A percentile compares a stretch with the other conserved stretches of the same genome.
Conservation (phyloP, 495 filamentous ascomycete genomes). For the Astrothelium macrocarpum region DNA sequence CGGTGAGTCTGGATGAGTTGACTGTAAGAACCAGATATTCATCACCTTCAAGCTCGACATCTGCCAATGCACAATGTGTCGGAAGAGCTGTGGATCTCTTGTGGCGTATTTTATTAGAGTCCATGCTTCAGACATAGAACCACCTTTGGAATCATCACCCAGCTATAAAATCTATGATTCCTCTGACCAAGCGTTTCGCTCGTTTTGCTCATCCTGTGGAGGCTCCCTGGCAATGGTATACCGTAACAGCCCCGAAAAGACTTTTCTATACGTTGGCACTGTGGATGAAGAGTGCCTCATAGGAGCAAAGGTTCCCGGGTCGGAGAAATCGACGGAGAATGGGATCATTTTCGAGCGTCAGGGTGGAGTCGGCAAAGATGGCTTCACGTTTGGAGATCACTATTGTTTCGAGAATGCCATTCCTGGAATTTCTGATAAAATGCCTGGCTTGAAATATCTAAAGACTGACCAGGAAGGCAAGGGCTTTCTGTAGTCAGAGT, state of each 20-base stretch:
- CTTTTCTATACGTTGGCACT: slow-evolving; percentile 26
- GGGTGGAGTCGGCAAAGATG: slow-evolving; percentile 18
- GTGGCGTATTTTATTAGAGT: slow-evolving; percentile 26
- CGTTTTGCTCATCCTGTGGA: slow-evolving; percentile 29
- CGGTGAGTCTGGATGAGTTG: not conserved
- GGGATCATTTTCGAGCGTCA: slow-evolving; percentile 18
- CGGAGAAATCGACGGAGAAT: slow-evolving; percentile 22
- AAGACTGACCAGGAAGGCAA: slow-evolving; percentile 14
- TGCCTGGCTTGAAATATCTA: slow-evolving; percentile 18
- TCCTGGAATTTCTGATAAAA: slow-evolving; percentile 21
- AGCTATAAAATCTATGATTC: slow-evolving; percentile 23
- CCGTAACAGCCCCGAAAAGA: slow-evolving; percentile 15
- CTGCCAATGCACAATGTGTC: slow-evolving; percentile 40
- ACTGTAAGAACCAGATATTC: not conserved
- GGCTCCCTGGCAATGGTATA: slow-evolving; percentile 22
- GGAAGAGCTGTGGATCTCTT: slow-evolving; percentile 33
- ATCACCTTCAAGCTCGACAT: slow-evolving; percentile 18
- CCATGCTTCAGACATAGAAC: slow-evolving; percentile 20
- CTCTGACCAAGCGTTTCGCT: slow-evolving; percentile 13
- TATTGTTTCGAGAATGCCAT: slow-evolving; percentile 21
- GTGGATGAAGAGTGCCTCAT: slow-evolving; percentile 31
- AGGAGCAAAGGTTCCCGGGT: slow-evolving; percentile 19
- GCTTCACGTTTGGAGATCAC: slow-evolving; percentile 14
- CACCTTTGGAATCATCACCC: slow-evolving; percentile 17
- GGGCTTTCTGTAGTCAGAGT: slow-evolving; percentile 5